Evolutionary conservation across 805 yeast genomes (phyloP).

Genomic region (Nakazawaea anatomiae): DNA sequence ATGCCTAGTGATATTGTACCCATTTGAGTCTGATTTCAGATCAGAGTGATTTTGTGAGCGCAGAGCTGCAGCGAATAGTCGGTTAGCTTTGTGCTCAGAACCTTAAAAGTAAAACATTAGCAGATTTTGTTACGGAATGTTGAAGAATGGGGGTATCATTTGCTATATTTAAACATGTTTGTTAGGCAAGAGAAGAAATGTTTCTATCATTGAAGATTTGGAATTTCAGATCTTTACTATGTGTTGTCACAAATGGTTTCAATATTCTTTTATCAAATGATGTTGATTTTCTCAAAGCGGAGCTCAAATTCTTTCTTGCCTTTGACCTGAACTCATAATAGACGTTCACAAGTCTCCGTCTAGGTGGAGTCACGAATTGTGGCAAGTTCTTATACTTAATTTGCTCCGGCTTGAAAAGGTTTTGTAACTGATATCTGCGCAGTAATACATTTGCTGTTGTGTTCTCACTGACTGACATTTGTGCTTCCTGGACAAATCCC

Average conservation of each 20-base stretch:
- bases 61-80: too few species aligned
- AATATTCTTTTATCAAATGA: conserved; percentile 7
- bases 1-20: too few species aligned
- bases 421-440: conserved; percentile 6
- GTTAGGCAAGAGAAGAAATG: neutral
- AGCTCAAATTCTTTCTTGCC: neutral
- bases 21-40: too few species aligned
- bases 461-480: too few species aligned
- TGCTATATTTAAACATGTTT: too few species aligned
- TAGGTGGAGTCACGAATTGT: conserved; percentile 10
- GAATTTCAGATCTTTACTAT: neutral
- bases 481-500: conserved; percentile 11
- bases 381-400: conserved; percentile 2
- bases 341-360: neutral
- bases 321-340: neutral
- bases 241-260: conserved; percentile 4
- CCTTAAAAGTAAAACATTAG: too few species aligned
- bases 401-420: conserved; percentile 2
- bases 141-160: neutral
- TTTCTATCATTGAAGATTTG: conserved; percentile 1
- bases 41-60: too few species aligned
- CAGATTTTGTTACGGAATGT: too few species aligned
- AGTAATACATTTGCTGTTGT: neutral
- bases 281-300: neutral
- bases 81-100: too few species aligned